Evolutionary conservation across 495 filamentous ascomycete species (phyloP), one percentile per base, ranked within the genome.

Genomic region (Friedmanniomyces endolithicus): DNA sequence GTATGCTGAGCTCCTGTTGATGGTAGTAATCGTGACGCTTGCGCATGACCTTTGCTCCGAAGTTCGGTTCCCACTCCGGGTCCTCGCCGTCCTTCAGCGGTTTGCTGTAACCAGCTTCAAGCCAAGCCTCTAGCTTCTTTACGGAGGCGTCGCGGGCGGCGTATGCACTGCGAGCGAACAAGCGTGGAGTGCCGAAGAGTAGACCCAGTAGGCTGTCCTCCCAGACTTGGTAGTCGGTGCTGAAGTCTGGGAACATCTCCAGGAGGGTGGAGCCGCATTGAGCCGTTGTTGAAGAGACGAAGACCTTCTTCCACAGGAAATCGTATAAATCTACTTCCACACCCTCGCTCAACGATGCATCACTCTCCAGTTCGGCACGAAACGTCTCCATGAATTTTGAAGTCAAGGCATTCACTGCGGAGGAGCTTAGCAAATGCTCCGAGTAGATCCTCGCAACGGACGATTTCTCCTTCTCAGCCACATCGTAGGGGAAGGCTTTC

Each of bases 141-240:
- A 58, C 20, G 8, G 51, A 1, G 25, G 31, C 35, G 24, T 54
- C 50, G 16, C 61, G 59, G 1, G 39, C 41, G 8, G 24, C 43
- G 41, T 23, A 45, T 16, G 62, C 55, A 2, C 48, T 45, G 2
- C 23, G 46, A 17, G 29, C 52, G 17, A 62, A 41, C 40, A 55
- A 41, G 2, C 41, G 14, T 14, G 62, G 59, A n/a, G 55, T 50
- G 41, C 31, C 35, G n/a, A 41, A 47, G 25, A 52, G 37, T 19
- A 57, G 25, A 39, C 27, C 37, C 3, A 49, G 17, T 12, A 57
- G 48, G 33, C 49, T 45, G 16, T 44, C 34, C 27, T 64, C 63
- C 52, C 60, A 64, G 11, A 40, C 43, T 23, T 29, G 56, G 50
- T 60, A 63, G 33, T 60, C 53, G 17, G 33, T 16, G 16, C 24